A percentile compares a stretch with the other conserved stretches of the same genome.
phyloP scores from a whole-genome alignment of 139 green algal species.

The Micractinium conductrix region DNA sequence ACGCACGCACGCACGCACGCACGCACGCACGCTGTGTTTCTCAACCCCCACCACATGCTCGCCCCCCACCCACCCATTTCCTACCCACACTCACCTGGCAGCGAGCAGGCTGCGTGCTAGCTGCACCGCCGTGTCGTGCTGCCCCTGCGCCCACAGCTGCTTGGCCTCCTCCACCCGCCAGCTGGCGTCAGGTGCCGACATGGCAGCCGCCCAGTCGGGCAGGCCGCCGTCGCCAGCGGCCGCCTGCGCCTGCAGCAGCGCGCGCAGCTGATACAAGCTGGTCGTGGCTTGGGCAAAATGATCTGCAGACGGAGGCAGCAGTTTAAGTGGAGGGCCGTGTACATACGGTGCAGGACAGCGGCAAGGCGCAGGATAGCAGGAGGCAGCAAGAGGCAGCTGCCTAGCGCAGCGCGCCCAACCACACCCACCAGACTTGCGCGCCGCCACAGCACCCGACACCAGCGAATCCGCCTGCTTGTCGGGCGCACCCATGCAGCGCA shows the following conservation, averaged over 20 bases:
- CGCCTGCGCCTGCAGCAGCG: slow-evolving; percentile 5
- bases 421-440: slow-evolving; percentile 55
- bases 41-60: no score
- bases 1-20: no score
- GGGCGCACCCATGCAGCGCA: slow-evolving; percentile 31
- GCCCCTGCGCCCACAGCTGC: slow-evolving; percentile 77
- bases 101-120: slow-evolving; percentile 30
- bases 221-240: neutral
- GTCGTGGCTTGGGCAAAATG: slow-evolving; percentile 43
- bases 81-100: neutral
- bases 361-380: neutral
- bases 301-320: slow-evolving; percentile 1
- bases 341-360: no score
- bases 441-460: slow-evolving; percentile 39
- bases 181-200: slow-evolving; percentile 2
- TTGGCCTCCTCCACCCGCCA: slow-evolving; percentile 84
- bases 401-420: neutral
- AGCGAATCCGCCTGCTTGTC: slow-evolving; percentile 40
- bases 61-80: no score
- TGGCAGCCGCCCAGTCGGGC: slow-evolving; percentile 4
- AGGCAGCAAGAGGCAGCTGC: no score
- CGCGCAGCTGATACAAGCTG: slow-evolving; percentile 41
- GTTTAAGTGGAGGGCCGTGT: neutral
- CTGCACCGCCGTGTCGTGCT: slow-evolving; percentile 59
- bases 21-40: no score